Evolutionary conservation across 352 stramenopile genomes (phyloP).

Genomic region (Phytophthora hybrid): DNA sequence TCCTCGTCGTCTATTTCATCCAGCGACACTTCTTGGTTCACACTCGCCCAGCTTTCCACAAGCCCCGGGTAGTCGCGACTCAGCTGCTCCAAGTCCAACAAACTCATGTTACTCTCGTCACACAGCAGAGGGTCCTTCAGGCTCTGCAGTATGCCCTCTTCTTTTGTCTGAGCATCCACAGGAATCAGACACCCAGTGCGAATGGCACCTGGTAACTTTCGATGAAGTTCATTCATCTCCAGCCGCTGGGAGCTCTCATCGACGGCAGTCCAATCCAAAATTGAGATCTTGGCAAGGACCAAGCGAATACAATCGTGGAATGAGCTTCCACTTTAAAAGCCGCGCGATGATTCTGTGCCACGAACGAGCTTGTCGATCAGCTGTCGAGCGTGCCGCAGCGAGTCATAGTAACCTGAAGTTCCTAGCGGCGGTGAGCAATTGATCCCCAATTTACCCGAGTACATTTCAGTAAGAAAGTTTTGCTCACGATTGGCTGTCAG

Average conservation of each 20-base stretch:
- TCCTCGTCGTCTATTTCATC: conserved; percentile 33
- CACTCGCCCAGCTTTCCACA: conserved; percentile 23
- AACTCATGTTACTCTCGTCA: neutral
- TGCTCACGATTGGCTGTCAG: conserved; percentile 58
- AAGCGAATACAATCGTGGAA: conserved; percentile 80
- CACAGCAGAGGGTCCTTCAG: conserved; percentile 31
- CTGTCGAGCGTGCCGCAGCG: conserved; percentile 49
- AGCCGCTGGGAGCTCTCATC: conserved; percentile 57
- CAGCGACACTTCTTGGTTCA: conserved; percentile 26
- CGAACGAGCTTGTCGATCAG: conserved; percentile 47
- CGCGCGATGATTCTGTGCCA: conserved; percentile 25
- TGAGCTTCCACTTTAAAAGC: conserved; percentile 52
- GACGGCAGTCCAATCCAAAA: conserved; percentile 79
- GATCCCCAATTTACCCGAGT: conserved; percentile 60
- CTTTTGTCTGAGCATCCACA: conserved; percentile 21
- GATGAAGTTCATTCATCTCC: conserved; percentile 40
- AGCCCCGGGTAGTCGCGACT: conserved; percentile 33
- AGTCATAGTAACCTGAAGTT: conserved; percentile 71
- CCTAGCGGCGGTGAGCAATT: conserved; percentile 79
- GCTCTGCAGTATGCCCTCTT: conserved; percentile 14
- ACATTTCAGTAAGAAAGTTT: conserved; percentile 77
- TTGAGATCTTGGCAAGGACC: conserved; percentile 78
- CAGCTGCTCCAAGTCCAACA: conserved; percentile 26
- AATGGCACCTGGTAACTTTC: conserved; percentile 38
- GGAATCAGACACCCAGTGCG: conserved; percentile 42